phyloP scores from a whole-genome alignment of 2,329 filamentous ascomycete species.

The Diaporthe capsici region DNA sequence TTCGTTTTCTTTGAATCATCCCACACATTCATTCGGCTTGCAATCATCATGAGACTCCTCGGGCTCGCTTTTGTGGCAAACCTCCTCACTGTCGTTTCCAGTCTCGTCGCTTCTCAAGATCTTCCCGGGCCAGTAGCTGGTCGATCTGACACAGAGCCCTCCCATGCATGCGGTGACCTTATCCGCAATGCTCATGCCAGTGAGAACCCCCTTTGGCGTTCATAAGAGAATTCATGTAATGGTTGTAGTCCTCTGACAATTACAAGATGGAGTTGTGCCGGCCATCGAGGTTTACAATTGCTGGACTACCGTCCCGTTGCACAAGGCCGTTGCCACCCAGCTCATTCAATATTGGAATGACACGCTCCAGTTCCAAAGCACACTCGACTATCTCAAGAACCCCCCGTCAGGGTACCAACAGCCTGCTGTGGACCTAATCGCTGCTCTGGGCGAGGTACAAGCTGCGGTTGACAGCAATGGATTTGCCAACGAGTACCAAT shows the following conservation, averaged over 20 bases:
- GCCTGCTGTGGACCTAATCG: constrained; percentile 52
- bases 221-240: too few species aligned
- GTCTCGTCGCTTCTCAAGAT: too few species aligned
- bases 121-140: too few species aligned
- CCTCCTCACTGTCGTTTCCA: too few species aligned
- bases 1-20: too few species aligned
- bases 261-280: not conserved
- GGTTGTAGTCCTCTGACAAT: not conserved
- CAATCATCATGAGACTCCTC: too few species aligned
- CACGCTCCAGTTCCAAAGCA: constrained; percentile 49
- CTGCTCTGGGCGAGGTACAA: constrained; percentile 48
- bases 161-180: not conserved
- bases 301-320: constrained; percentile 60
- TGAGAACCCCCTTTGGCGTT: not conserved
- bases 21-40: too few species aligned
- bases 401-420: constrained; percentile 43
- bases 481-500: constrained; percentile 54
- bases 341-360: constrained; percentile 61
- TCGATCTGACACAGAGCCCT: not conserved
- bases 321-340: constrained; percentile 56
- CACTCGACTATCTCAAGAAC: constrained; percentile 53
- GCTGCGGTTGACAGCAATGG: constrained; percentile 49
- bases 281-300: constrained; percentile 51
- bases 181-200: not conserved
- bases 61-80: too few species aligned